Evolutionary conservation across 2,329 filamentous ascomycete species (phyloP).

Genomic region (Fusarium odoratissimum): DNA sequence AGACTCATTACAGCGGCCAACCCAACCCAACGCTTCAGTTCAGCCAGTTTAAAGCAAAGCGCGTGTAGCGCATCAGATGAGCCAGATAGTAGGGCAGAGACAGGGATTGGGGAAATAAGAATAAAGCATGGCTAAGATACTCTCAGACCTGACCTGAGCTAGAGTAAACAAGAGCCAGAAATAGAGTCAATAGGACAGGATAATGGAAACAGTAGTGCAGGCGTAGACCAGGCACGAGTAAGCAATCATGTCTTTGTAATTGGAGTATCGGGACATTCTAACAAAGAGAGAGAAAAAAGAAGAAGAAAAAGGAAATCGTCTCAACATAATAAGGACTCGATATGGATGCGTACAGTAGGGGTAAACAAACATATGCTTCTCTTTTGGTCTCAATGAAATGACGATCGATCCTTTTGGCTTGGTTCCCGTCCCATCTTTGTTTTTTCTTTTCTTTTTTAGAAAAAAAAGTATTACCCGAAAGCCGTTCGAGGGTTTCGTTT

Average conservation of each 20-base stretch:
- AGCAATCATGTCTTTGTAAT: slow-evolving; percentile 12
- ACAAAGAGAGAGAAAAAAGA: slow-evolving; percentile 26
- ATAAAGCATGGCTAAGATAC: slow-evolving; percentile 22
- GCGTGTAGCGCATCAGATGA: slow-evolving; percentile 19
- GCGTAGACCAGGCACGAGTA: not conserved
- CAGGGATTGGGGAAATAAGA: slow-evolving; percentile 28
- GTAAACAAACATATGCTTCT: not conserved
- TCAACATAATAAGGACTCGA: not conserved
- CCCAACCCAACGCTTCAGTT: slow-evolving; percentile 37
- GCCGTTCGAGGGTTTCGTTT: slow-evolving; percentile 26
- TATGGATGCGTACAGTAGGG: not conserved
- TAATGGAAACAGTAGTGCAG: slow-evolving; percentile 30
- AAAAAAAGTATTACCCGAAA: not conserved
- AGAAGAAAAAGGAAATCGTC: not conserved
- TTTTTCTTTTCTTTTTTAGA: slow-evolving; percentile 7
- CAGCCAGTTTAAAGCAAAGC: slow-evolving; percentile 6
- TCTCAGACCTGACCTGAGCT: slow-evolving; percentile 18
- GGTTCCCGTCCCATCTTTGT: slow-evolving; percentile 15
- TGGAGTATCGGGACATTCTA: slow-evolving; percentile 2
- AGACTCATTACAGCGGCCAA: slow-evolving; percentile 35
- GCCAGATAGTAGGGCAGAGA: not conserved
- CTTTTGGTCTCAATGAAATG: slow-evolving; percentile 3
- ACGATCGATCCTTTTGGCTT: slow-evolving; percentile 9
- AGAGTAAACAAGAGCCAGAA: slow-evolving; percentile 29
- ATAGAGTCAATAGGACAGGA: slow-evolving; percentile 28